Evolutionary conservation across 371 early-diverging fungal species (phyloP), one percentile per base, ranked within the genome.

Genomic region (Capniomyces stellatus): DNA sequence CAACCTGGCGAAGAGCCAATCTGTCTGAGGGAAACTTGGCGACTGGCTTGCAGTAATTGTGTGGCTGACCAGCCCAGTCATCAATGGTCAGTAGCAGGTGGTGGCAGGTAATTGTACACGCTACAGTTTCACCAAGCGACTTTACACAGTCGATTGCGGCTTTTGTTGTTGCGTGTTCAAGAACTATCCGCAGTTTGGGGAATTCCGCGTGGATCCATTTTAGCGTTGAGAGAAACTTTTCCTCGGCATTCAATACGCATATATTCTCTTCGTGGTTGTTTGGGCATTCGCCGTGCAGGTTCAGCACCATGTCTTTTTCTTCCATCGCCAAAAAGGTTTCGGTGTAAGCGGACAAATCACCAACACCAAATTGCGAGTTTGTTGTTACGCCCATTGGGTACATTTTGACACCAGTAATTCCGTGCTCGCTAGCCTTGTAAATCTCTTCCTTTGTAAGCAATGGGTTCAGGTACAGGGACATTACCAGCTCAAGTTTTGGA

Each of bases 361-460:
- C 87, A 57, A 97, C 90, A 47, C 97, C 97, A 54, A 78, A 76
- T 53, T 94, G 93, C 56, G 84, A 83, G 77, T 97, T 95, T 55
- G 98, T 97, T 0, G 98, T 97, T 23, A 97, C 98, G 29, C 97
- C 95, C 29, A 92, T 79, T 22, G 97, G 97, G 66, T 96, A 96
- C 10, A 89, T 85, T 66, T 96, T 96, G 54, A 96, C 95, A 29
- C 19, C 29, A n/a, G 77, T 79, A 55, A 97, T 74, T 27, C 95
- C 95, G 21, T 85, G 82, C 52, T 74, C 71, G 24, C 79, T 78
- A 0, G 97, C 97, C 64, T 84, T 83, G 55, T 70, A 62, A 51
- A 94, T 82, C 66, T 94, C 97, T 27, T 83, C 90, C 1, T 83
- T 81, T 0, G 94, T 93, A 46, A 97, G 72, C 29, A 80, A 79